phyloP scores from a whole-genome alignment of 2,329 filamentous ascomycete genomes.

The Helotiales sp. region DNA sequence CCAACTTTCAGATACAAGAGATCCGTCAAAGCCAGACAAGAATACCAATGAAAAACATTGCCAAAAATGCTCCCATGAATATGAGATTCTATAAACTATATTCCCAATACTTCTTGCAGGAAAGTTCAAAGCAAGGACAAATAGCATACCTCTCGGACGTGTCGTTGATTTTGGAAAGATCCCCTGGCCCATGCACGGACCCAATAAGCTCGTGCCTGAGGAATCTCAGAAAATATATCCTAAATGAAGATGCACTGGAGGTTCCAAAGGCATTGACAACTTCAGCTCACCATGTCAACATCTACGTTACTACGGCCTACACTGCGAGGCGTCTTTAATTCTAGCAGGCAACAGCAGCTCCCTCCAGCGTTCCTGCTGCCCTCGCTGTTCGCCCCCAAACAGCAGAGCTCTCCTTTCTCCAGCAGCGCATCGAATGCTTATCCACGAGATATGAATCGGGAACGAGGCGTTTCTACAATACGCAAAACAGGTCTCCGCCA shows the following conservation, averaged over 20 bases:
- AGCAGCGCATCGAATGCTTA: conserved; percentile 29
- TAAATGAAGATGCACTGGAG: background rate
- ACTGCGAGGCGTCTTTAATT: conserved; percentile 20
- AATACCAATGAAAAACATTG: too few species aligned
- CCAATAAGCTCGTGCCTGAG: background rate
- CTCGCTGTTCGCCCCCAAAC: conserved; percentile 22
- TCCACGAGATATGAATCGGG: conserved; percentile 71
- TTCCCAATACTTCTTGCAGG: too few species aligned
- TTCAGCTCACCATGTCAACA: conserved; percentile 30
- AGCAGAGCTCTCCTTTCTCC: conserved; percentile 35
- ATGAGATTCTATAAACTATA: too few species aligned
- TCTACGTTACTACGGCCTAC: conserved; percentile 28
- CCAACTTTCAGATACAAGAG: too few species aligned
- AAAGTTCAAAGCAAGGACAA: too few species aligned
- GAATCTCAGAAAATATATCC: background rate
- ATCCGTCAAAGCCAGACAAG: too few species aligned
- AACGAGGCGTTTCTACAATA: conserved; percentile 79
- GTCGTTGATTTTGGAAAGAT: too few species aligned
- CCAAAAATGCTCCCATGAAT: too few species aligned
- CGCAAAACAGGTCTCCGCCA: conserved; percentile 74
- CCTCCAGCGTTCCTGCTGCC: conserved; percentile 36
- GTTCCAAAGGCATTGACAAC: conserved; percentile 15
- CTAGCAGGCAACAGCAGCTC: conserved; percentile 18
- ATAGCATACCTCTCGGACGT: too few species aligned
- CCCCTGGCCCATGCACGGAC: too few species aligned